Evolutionary conservation across 306 rosid species (phyloP).

Genomic region (Lupinus albus): DNA sequence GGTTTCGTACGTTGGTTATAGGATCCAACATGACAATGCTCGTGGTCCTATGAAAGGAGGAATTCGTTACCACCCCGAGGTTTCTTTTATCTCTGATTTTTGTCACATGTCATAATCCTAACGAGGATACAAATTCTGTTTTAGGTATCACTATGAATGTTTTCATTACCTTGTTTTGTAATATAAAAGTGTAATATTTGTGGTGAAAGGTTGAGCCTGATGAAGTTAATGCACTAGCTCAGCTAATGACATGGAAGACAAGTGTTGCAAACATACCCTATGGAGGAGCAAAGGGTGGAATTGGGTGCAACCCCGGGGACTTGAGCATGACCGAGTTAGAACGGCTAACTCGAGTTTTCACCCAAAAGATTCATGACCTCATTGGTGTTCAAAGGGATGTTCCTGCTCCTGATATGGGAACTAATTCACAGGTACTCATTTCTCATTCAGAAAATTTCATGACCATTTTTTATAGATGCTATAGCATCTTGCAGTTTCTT

Average conservation of each 20-base stretch:
- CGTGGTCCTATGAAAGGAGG: no score
- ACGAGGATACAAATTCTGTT: no score
- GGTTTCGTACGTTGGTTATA: no score
- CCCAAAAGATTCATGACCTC: constrained; percentile 79
- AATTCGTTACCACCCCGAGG: no score
- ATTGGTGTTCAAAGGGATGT: constrained; percentile 72
- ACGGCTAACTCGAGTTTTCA: constrained; percentile 82
- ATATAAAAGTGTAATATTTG: constrained; percentile 24
- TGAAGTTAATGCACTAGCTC: constrained; percentile 84
- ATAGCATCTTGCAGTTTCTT: constrained; percentile 8
- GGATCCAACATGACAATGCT: no score
- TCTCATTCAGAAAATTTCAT: no score
- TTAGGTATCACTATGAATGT: not conserved
- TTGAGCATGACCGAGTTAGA: constrained; percentile 65
- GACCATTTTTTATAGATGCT: not conserved
- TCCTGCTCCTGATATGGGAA: constrained; percentile 89
- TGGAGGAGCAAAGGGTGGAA: constrained; percentile 89
- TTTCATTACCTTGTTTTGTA: not conserved
- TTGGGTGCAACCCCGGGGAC: constrained; percentile 75
- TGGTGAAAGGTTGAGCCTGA: constrained; percentile 72
- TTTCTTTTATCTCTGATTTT: no score
- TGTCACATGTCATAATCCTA: no score
- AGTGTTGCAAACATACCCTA: constrained; percentile 77
- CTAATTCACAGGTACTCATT: constrained; percentile 63
- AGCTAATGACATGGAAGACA: constrained; percentile 82